Evolutionary conservation across 2,329 filamentous ascomycete genomes (phyloP).

Genomic region (Colletotrichum tanaceti): DNA sequence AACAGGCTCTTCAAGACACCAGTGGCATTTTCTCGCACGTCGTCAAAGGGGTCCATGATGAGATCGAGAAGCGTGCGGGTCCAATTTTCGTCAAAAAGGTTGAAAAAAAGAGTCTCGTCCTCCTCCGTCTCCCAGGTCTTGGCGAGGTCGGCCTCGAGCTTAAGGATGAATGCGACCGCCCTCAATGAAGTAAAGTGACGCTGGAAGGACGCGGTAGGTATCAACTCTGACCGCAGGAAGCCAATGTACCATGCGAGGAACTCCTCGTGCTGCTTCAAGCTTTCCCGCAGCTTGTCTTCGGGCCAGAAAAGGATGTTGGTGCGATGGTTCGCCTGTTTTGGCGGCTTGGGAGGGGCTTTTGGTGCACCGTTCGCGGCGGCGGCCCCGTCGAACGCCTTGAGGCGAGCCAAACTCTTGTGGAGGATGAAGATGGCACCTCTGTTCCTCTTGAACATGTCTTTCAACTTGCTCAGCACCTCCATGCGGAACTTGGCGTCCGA

Average conservation of each 20-base stretch:
- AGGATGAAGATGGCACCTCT: conserved; percentile 72
- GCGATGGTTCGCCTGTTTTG: conserved; percentile 45
- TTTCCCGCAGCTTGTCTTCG: conserved; percentile 51
- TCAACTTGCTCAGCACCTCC: conserved; percentile 79
- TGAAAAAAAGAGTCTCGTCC: conserved; percentile 55
- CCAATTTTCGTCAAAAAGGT: conserved; percentile 61
- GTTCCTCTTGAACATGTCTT: conserved; percentile 81
- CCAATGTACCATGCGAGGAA: conserved; percentile 81
- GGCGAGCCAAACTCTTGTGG: conserved; percentile 52
- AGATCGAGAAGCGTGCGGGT: conserved; percentile 79
- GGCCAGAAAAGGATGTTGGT: conserved; percentile 54
- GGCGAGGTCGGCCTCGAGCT: conserved; percentile 71
- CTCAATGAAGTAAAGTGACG: conserved; percentile 85
- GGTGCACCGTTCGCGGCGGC: conserved; percentile 26
- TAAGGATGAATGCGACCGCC: conserved; percentile 74
- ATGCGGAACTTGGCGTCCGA: conserved; percentile 88
- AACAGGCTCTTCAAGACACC: conserved; percentile 63
- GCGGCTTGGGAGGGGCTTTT: conserved; percentile 25
- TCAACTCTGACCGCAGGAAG: conserved; percentile 80
- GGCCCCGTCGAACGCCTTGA: conserved; percentile 38
- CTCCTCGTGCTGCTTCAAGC: conserved; percentile 62
- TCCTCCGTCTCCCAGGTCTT: conserved; percentile 54
- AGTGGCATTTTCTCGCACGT: conserved; percentile 75
- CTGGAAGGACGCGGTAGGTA: conserved; percentile 88
- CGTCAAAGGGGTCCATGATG: conserved; percentile 90